Evolutionary conservation across 1,284 basidiomycete genomes (phyloP).

Genomic region (Cystobasidium pallidum): DNA sequence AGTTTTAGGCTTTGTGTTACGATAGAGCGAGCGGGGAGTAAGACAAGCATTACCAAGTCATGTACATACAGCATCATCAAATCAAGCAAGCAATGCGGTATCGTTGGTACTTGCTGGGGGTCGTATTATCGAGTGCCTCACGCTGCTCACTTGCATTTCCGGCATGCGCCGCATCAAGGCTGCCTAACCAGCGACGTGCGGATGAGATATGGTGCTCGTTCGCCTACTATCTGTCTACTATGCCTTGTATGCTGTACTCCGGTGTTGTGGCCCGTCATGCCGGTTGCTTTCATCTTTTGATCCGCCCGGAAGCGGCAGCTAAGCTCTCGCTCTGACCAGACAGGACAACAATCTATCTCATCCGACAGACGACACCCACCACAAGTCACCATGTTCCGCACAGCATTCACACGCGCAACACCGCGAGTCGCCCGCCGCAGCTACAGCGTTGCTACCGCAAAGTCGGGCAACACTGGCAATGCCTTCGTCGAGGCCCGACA

Average conservation of each 20-base stretch:
- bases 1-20: neutral
- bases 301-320: neutral
- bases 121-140: too few species aligned
- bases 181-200: too few species aligned
- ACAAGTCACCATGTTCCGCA: constrained; percentile 27
- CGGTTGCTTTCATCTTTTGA: too few species aligned
- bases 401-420: constrained; percentile 27
- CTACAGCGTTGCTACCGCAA: constrained; percentile 43
- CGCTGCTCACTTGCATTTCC: too few species aligned
- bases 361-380: too few species aligned
- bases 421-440: constrained; percentile 19
- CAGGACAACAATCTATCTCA: neutral
- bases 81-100: neutral
- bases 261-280: too few species aligned
- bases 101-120: neutral
- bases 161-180: too few species aligned
- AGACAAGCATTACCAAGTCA: neutral
- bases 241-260: too few species aligned
- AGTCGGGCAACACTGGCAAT: constrained; percentile 38
- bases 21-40: neutral
- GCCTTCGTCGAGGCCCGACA: constrained; percentile 35
- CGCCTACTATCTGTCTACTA: too few species aligned
- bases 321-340: constrained; percentile 8
- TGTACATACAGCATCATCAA: constrained; percentile 3
- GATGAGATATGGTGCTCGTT: too few species aligned